Evolutionary conservation across 208 protist species (phyloP).

Genomic region (Phytomonas serpens): DNA sequence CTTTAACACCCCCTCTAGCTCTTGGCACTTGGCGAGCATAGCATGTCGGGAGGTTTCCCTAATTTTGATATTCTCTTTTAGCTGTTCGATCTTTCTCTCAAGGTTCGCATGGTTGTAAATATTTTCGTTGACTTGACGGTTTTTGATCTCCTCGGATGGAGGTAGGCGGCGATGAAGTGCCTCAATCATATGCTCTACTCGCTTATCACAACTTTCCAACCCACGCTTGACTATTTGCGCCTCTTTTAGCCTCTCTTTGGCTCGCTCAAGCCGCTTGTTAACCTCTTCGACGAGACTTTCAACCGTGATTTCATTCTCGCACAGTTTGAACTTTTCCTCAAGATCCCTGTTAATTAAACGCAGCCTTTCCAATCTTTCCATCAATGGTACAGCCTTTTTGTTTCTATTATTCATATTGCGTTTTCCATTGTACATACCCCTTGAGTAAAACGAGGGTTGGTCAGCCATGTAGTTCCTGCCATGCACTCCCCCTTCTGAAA

Average conservation of each 20-base stretch:
- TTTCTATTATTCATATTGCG: constrained; percentile 9
- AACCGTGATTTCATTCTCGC: constrained; percentile 14
- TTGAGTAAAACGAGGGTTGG: neutral
- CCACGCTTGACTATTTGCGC: constrained; percentile 13
- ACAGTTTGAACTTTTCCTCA: constrained; percentile 20
- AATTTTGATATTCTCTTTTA: constrained; percentile 23
- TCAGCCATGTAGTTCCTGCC: neutral
- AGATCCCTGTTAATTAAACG: constrained; percentile 24
- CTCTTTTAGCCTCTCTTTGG: constrained; percentile 36
- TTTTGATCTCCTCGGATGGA: constrained; percentile 21
- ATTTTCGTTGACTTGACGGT: constrained; percentile 54
- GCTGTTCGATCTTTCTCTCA: constrained; percentile 28
- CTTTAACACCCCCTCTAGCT: constrained; percentile 34
- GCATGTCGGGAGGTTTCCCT: constrained; percentile 18
- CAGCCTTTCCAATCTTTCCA: constrained; percentile 17
- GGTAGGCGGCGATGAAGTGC: constrained; percentile 35
- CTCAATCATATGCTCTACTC: constrained; percentile 51
- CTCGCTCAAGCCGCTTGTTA: constrained; percentile 22
- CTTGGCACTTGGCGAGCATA: constrained; percentile 28
- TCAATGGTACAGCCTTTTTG: constrained; percentile 8
- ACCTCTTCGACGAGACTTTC: constrained; percentile 18
- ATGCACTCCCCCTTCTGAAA: neutral
- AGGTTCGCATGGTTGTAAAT: constrained; percentile 51
- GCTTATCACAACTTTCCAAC: constrained; percentile 37
- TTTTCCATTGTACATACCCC: neutral